These are phyloP conservation scores for Hippophae rhamnoides DNA, from an alignment of 306 rosid species.

Conservation along the genomic window DNA sequence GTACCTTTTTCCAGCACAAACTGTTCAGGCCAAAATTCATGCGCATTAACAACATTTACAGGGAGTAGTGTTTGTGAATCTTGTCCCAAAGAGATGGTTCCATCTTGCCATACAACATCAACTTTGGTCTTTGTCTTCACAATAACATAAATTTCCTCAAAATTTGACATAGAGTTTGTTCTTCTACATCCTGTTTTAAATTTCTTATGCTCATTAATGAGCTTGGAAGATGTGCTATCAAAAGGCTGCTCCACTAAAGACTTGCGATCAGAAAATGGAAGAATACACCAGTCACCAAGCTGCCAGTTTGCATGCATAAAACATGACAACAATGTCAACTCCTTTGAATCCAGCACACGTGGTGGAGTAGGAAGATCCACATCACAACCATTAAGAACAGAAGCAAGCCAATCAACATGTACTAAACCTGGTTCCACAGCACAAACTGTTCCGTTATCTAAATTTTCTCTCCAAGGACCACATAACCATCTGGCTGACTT, in stretches of 20 bases:
- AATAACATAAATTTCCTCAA: conserved; percentile 48
- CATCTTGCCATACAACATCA: conserved; percentile 84
- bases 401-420: conserved; percentile 66
- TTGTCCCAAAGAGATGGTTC: conserved; percentile 44
- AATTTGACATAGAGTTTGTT: conserved; percentile 29
- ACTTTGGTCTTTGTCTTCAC: conserved; percentile 74
- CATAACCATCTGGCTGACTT: conserved; percentile 73
- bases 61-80: conserved; percentile 62
- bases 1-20: conserved; percentile 68
- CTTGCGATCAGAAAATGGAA: conserved; percentile 33
- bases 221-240: conserved; percentile 24
- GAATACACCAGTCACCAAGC: conserved; percentile 94
- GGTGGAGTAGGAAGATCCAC: conserved; percentile 42
- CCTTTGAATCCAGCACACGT: conserved; percentile 52
- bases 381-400: conserved; percentile 40
- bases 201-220: conserved; percentile 24
- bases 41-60: conserved; percentile 52
- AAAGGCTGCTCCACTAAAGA: conserved; percentile 25
- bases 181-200: conserved; percentile 30
- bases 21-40: conserved; percentile 93
- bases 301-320: conserved; percentile 82
- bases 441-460: conserved; percentile 65
- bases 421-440: conserved; percentile 75
- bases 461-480: conserved; percentile 62
- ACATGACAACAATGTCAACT: conserved; percentile 64